Evolutionary conservation across 208 protist genomes (phyloP).

Genomic region (Trichomonas vaginalis): DNA sequence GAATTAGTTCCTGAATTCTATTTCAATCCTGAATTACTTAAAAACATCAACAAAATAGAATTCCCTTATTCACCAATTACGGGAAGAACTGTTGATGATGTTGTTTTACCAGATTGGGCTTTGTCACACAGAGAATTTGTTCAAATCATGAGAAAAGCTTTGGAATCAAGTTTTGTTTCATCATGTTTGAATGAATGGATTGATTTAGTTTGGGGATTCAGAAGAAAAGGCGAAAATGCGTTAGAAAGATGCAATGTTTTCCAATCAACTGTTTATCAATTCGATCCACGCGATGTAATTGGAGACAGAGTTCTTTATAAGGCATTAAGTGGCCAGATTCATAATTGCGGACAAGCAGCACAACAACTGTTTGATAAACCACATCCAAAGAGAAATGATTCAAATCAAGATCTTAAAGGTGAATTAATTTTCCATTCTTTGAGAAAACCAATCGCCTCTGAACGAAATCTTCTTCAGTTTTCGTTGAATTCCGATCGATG

Average conservation of each 20-base stretch:
- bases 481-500: background rate
- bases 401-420: background rate
- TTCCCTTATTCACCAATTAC: background rate
- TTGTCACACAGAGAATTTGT: background rate
- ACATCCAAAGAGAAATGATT: background rate
- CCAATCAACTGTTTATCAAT: background rate
- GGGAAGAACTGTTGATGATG: constrained; percentile 16
- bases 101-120: constrained; percentile 33
- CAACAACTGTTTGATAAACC: background rate
- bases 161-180: background rate
- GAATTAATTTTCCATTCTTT: background rate
- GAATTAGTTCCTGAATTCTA: constrained; percentile 51
- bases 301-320: background rate
- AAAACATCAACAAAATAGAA: constrained; percentile 35
- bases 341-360: constrained; percentile 12
- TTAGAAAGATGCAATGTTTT: background rate
- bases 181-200: background rate
- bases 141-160: background rate
- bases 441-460: background rate
- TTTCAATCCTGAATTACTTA: constrained; percentile 36
- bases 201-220: background rate
- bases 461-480: background rate
- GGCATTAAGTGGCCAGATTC: background rate
- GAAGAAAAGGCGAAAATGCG: background rate
- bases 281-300: background rate